A percentile compares a stretch with the other conserved stretches of the same genome.
Conservation (phyloP, 2,329 filamentous ascomycete species). For the Setomelanomma holmii region DNA sequence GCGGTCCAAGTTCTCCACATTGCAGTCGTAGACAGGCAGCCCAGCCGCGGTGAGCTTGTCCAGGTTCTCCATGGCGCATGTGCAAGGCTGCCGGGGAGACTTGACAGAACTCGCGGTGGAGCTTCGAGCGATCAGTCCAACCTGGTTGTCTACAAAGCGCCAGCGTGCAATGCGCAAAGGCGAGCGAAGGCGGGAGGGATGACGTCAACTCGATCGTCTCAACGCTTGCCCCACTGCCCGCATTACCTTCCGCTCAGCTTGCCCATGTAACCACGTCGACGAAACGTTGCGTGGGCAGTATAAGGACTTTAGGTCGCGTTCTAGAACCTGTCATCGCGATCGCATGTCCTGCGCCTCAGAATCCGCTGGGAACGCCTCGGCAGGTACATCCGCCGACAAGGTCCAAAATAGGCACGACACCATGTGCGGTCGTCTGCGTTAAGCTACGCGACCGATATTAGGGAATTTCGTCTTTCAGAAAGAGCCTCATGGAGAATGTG, state of each 20-base stretch:
- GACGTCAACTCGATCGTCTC: slow-evolving; percentile 2
- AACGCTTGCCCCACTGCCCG: background rate
- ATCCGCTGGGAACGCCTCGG: background rate
- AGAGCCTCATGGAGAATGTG: too few species aligned
- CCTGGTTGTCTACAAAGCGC: background rate
- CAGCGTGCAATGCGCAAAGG: background rate
- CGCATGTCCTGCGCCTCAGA: background rate
- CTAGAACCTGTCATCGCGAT: slow-evolving; percentile 8
- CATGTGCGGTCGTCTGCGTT: background rate
- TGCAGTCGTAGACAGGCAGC: slow-evolving; percentile 40
- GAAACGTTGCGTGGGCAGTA: background rate
- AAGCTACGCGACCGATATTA: background rate
- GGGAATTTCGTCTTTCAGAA: too few species aligned
- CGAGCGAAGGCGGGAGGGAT: background rate
- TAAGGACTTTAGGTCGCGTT: background rate
- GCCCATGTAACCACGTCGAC: slow-evolving; percentile 1
- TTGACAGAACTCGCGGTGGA: background rate
- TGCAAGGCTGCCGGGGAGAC: background rate
- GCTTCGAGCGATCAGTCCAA: background rate
- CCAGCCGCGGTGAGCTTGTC: slow-evolving; percentile 41
- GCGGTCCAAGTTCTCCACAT: slow-evolving; percentile 33
- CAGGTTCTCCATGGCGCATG: slow-evolving; percentile 38
- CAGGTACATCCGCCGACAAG: background rate
- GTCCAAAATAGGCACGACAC: background rate
- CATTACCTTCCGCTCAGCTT: background rate